These are phyloP conservation scores for Suillus spraguei DNA, from an alignment of 768 basidiomycete species.

Conservation along the genomic window DNA sequence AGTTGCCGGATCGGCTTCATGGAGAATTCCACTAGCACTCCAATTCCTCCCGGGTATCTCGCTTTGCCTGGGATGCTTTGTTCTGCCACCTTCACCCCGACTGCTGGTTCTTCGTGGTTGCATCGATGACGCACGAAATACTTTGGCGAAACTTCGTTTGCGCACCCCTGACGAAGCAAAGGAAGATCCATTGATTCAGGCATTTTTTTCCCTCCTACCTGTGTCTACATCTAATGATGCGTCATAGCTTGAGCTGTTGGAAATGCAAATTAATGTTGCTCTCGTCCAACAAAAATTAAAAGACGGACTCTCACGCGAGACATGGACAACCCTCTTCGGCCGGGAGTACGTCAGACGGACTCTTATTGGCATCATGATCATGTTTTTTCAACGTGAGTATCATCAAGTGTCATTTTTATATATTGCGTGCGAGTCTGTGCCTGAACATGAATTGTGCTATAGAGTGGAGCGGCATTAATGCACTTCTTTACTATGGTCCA, in stretches of 20 bases:
- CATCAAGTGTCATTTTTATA: constrained; percentile 23
- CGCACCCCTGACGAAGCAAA: constrained; percentile 47
- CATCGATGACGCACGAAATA: constrained; percentile 56
- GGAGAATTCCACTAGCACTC: constrained; percentile 76
- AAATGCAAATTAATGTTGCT: constrained; percentile 70
- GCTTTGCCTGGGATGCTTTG: constrained; percentile 60
- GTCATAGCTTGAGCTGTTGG: constrained; percentile 66
- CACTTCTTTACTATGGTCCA: constrained; percentile 81
- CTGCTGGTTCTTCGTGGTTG: constrained; percentile 51
- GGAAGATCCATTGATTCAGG: constrained; percentile 55
- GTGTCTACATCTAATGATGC: neutral
- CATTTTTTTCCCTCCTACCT: constrained; percentile 16
- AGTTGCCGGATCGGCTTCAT: constrained; percentile 69
- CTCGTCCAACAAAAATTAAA: constrained; percentile 45
- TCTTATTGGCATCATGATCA: constrained; percentile 68
- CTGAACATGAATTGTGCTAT: constrained; percentile 1
- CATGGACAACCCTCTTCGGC: constrained; percentile 62
- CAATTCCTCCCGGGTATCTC: constrained; percentile 72
- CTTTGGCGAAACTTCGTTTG: constrained; percentile 55
- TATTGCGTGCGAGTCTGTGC: neutral
- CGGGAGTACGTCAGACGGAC: constrained; percentile 61
- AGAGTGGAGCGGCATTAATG: constrained; percentile 92
- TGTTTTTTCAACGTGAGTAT: constrained; percentile 77
- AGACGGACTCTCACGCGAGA: constrained; percentile 28
- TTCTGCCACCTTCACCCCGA: constrained; percentile 51